These are phyloP conservation scores for Leccinum arenicola DNA, from an alignment of 768 basidiomycete species.

Conservation along the genomic window DNA sequence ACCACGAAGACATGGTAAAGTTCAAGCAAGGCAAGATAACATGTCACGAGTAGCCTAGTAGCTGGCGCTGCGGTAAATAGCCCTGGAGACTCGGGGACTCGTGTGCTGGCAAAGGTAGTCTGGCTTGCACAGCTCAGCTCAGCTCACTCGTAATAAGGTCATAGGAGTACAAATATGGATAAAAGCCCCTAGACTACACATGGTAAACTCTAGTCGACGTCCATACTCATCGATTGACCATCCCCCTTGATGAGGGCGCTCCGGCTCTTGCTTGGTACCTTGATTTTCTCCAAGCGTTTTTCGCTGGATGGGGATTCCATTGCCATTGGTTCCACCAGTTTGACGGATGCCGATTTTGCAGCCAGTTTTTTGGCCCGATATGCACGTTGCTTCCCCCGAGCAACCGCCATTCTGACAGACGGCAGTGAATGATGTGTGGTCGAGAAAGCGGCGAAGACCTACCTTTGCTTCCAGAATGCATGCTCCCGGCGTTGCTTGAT, in stretches of 20 bases:
- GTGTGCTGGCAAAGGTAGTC: background rate
- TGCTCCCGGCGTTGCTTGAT: constrained; percentile 88
- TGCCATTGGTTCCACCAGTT: constrained; percentile 62
- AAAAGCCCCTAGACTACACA: constrained; percentile 17
- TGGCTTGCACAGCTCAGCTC: background rate
- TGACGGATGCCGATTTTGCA: constrained; percentile 53
- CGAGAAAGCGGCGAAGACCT: constrained; percentile 11
- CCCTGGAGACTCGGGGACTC: constrained; percentile 1
- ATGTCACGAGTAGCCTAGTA: constrained; percentile 13
- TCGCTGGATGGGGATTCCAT: constrained; percentile 41
- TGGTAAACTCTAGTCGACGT: constrained; percentile 53
- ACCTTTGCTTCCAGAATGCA: constrained; percentile 96
- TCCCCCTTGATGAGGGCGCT: constrained; percentile 81
- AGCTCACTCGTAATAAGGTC: background rate
- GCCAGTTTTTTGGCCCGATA: constrained; percentile 65
- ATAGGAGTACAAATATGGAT: constrained; percentile 16
- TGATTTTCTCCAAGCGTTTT: constrained; percentile 75
- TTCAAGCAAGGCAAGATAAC: constrained; percentile 15
- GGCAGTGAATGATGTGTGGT: background rate
- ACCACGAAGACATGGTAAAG: constrained; percentile 50
- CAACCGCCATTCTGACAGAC: constrained; percentile 71
- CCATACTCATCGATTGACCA: constrained; percentile 91
- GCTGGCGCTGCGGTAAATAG: constrained; percentile 4
- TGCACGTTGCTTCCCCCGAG: constrained; percentile 72
- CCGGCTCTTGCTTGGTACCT: constrained; percentile 56